Base-by-base conservation (phyloP, 2,329 filamentous ascomycete species). In the Aspergillus transmontanensis region DNA sequence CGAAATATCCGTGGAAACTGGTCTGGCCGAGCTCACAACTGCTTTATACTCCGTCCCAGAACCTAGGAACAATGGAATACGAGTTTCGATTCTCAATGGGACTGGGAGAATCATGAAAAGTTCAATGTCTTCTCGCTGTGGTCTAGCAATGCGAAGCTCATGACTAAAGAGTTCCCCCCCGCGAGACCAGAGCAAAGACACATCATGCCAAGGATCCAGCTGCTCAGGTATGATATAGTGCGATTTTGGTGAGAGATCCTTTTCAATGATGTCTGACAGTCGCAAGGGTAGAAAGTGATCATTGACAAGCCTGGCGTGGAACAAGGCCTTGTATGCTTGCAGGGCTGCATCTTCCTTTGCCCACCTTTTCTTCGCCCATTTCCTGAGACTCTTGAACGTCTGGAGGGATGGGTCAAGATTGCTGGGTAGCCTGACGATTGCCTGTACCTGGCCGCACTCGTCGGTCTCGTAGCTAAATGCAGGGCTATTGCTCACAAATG, bases 311-410 rank as follows among this genome's bases (percentile, higher is more conserved):
- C 26, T 14, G 23, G 59, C 54, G 2, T 51, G 32, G 26, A 28
- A 58, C 41, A 61, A 36, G 5, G 23, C 43, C n/a, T n/a, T 43
- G 41, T 61, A 61, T 57, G 59, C 59, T 26, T 61, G 30, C 5
- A 61, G 23, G 21, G 59, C 59, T 11, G 59, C 59, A 21, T 61
- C 54, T 14, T 51, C 28, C 34, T 51, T 61, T n/a, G 59, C 59
- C 26, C 23, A 41, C 16, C 11, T 30, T 28, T 45, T 30, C 32
- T 11, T 61, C 2, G 26, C n/a, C 59, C 59, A 61, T 39, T 23
- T 39, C n/a, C 32, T 57, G 11, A 43, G 21, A 34, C 59, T 39
- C 6, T 21, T 43, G 16, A 57, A 45, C 16, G 30, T 19, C 4
- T 57, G 54, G 58, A 61, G 59, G 9, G 53, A 57, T 28, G 53